Conservation (phyloP, 352 stramenopile genomes). For the Peronospora tabacina region DNA sequence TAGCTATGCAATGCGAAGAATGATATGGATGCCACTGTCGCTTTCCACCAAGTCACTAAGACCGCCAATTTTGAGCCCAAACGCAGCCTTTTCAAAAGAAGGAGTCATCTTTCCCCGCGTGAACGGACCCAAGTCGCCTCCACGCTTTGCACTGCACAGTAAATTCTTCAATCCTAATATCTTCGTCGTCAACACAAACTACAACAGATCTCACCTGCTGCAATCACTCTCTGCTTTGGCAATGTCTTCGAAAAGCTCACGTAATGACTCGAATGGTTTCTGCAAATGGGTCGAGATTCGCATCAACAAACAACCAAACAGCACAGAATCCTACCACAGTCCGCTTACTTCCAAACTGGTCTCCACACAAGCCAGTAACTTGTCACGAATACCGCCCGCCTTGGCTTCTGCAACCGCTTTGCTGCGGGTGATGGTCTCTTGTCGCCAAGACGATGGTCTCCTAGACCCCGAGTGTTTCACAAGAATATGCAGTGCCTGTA, state of each 20-base stretch:
- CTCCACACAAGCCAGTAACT: conserved; percentile 63
- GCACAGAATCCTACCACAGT: not conserved
- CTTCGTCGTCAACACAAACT: not conserved
- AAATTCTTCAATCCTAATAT: conserved; percentile 1
- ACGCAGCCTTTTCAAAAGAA: conserved; percentile 88
- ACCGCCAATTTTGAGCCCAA: conserved; percentile 89
- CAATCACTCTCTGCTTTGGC: conserved; percentile 85
- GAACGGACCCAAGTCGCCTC: conserved; percentile 87
- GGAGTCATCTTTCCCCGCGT: conserved; percentile 89
- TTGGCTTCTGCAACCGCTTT: conserved; percentile 80
- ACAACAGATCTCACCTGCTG: conserved; percentile 48
- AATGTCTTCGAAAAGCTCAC: conserved; percentile 77
- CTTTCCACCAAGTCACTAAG: conserved; percentile 93
- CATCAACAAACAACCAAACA: not conserved
- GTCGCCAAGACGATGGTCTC: conserved; percentile 79
- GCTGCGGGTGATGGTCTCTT: conserved; percentile 81
- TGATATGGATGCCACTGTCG: conserved; percentile 95
- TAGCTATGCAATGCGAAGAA: conserved; percentile 84
- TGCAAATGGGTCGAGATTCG: not conserved
- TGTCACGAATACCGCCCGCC: conserved; percentile 71
- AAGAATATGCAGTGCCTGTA: conserved; percentile 76
- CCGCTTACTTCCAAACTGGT: conserved; percentile 50
- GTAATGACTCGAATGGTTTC: conserved; percentile 35
- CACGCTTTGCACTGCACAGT: conserved; percentile 72
- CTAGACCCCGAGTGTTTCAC: conserved; percentile 83